Evolutionary conservation across 805 yeast genomes (phyloP).

Genomic region (Candida ulmi): DNA sequence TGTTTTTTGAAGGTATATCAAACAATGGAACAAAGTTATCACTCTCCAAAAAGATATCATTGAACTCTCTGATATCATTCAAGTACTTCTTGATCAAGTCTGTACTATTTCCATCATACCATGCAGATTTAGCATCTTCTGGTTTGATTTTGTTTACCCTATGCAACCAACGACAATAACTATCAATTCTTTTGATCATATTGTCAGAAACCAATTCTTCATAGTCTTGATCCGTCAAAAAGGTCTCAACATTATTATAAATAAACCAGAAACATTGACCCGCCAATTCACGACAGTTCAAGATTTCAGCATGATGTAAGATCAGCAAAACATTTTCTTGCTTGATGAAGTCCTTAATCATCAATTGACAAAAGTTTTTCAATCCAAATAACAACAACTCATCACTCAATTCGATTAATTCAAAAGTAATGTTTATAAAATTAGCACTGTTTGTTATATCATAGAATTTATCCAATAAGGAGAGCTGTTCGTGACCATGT

Average conservation of each 20-base stretch:
- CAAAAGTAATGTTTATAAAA: constrained; percentile 50
- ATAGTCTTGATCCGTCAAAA: constrained; percentile 38
- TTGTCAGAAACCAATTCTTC: constrained; percentile 12
- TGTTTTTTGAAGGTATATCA: constrained; percentile 21
- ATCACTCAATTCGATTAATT: constrained; percentile 55
- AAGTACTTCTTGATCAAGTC: constrained; percentile 30
- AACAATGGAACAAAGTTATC: constrained; percentile 31
- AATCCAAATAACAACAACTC: constrained; percentile 55
- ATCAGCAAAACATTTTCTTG: constrained; percentile 57
- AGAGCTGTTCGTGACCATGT: constrained; percentile 45
- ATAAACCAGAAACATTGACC: constrained; percentile 64
- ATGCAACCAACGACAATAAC: constrained; percentile 31
- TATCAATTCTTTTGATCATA: constrained; percentile 23
- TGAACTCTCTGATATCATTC: constrained; percentile 29
- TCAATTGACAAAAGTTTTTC: constrained; percentile 55
- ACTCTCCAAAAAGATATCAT: constrained; percentile 34
- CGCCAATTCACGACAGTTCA: constrained; percentile 49
- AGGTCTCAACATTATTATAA: constrained; percentile 55
- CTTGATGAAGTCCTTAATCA: constrained; percentile 47
- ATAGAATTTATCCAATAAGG: constrained; percentile 27
- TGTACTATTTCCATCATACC: constrained; percentile 27
- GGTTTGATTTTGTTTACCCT: constrained; percentile 17
- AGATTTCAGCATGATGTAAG: constrained; percentile 46
- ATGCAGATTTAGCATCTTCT: constrained; percentile 12
- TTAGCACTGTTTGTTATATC: constrained; percentile 27